Conservation (phyloP, 2,329 filamentous ascomycete species). For the Ophiostoma sp. region DNA sequence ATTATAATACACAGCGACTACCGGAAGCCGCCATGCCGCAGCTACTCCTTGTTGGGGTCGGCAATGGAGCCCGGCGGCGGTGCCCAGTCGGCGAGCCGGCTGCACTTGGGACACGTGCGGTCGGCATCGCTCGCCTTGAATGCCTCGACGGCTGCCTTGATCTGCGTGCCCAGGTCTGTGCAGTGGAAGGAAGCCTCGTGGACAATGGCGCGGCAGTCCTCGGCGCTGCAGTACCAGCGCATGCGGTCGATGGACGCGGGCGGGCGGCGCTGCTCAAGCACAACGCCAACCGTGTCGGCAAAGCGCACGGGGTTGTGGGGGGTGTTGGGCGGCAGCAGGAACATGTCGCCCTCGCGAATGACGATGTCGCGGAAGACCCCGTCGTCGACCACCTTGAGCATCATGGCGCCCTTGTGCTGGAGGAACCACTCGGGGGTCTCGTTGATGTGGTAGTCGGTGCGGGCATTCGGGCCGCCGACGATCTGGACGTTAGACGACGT, state of each 20-base stretch:
- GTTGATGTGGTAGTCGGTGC: conserved; percentile 99
- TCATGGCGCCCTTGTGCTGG: conserved; percentile 88
- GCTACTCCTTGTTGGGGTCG: conserved; percentile 50
- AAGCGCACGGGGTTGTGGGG: conserved; percentile 94
- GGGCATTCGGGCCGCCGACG: conserved; percentile 90
- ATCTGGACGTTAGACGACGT: conserved; percentile 27
- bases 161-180: conserved; percentile 85
- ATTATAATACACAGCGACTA: not conserved
- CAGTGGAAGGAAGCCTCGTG: conserved; percentile 85
- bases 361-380: conserved; percentile 72
- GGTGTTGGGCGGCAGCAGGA: conserved; percentile 86
- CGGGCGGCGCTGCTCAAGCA: conserved; percentile 79
- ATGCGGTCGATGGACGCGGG: conserved; percentile 66
- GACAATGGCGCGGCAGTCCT: conserved; percentile 60
- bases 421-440: conserved; percentile 96
- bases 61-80: conserved; percentile 55
- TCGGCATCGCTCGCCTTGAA: conserved; percentile 64
- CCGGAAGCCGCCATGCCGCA: not conserved
- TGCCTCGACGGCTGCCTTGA: conserved; percentile 80
- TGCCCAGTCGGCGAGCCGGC: conserved; percentile 53
- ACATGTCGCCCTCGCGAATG: conserved; percentile 90
- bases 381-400: conserved; percentile 81
- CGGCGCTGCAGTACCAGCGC: conserved; percentile 67
- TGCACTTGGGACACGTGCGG: conserved; percentile 73
- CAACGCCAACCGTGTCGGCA: conserved; percentile 86